Base-by-base conservation (phyloP, 441 rosid genomes). In the Raphanus hybrid region DNA sequence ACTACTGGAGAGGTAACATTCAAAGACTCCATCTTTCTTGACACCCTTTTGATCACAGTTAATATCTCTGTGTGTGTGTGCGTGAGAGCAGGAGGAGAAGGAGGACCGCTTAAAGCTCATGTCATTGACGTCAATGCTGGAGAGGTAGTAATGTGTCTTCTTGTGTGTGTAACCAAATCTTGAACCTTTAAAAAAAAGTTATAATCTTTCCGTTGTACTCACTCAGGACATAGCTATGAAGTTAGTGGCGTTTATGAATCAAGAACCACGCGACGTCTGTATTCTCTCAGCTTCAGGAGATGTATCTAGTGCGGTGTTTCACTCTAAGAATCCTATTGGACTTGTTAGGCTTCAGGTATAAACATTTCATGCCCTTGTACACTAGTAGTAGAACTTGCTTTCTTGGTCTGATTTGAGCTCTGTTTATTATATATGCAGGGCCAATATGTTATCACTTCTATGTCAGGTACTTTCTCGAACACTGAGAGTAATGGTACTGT, bases 271-370 rank as follows among this genome's bases (percentile, higher is more conserved):
- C 4, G 89, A 92, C 2, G 81, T 96, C 37, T 93, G 98, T 81
- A 91, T 96, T 82, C 95, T 96, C 73, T 90, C 99, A 34, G 97
- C 97, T 68, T 89, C 86, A 82, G 99, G 99, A 63, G 89, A 97
- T 73, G 84, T 96, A 34, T 81, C 86, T 83, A 91, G 86, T 80
- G 98, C 87, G 45, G 85, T 90, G 27, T 95, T 96, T 67, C 87
- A 88, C 68, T 86, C 92, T 23, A 82, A 88, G 11, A 73, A 70
- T 80, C 59, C 91, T 70, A 86, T 84, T 78, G 91, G 90, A 15
- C 58, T 85, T 5, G 88, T 91, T 75, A 84, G 91, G 57, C 89
- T 82, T 74, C 98, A 96, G 99, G 99, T 93, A 83, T 43, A 41
- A 78, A 4, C 34, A 29, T 29, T 29, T 29, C 68, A 14, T 62